These are phyloP conservation scores for Penicillium coprophilum DNA, from an alignment of 495 filamentous ascomycete genomes.

Conservation along the genomic window DNA sequence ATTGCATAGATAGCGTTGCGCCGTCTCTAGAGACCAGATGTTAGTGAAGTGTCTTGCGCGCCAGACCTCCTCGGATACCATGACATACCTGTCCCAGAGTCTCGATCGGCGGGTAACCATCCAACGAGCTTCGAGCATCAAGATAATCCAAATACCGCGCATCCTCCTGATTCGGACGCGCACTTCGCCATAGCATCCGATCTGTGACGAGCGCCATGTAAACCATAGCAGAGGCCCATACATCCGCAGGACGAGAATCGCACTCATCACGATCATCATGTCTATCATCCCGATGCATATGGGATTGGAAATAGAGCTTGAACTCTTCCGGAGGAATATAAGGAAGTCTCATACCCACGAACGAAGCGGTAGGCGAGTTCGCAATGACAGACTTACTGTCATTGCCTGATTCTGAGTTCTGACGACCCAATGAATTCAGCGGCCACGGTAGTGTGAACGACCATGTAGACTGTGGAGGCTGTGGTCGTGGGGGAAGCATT, in stretches of 20 bases:
- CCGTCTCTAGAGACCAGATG: constrained; percentile 19
- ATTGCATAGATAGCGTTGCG: constrained; percentile 31
- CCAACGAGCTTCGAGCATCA: constrained; percentile 73
- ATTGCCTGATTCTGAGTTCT: neutral
- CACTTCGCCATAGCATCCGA: constrained; percentile 82
- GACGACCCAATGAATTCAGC: constrained; percentile 3
- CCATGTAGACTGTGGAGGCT: constrained; percentile 9
- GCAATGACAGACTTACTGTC: neutral
- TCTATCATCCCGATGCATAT: constrained; percentile 46
- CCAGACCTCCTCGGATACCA: neutral
- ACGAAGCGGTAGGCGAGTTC: constrained; percentile 15
- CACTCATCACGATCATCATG: constrained; percentile 68
- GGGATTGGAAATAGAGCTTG: neutral
- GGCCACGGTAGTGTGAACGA: constrained; percentile 21
- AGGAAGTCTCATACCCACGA: constrained; percentile 21
- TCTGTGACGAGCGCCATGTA: constrained; percentile 97
- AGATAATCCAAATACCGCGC: constrained; percentile 87
- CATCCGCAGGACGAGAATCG: constrained; percentile 85
- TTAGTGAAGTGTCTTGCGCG: neutral
- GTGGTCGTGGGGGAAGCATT: constrained; percentile 1
- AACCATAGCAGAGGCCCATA: constrained; percentile 93
- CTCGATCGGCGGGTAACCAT: constrained; percentile 90
- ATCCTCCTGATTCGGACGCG: constrained; percentile 77
- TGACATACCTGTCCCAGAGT: constrained; percentile 75
- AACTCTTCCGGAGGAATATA: constrained; percentile 26